Base-by-base conservation (phyloP, 2,329 filamentous ascomycete genomes). In the Apiospora hydei region DNA sequence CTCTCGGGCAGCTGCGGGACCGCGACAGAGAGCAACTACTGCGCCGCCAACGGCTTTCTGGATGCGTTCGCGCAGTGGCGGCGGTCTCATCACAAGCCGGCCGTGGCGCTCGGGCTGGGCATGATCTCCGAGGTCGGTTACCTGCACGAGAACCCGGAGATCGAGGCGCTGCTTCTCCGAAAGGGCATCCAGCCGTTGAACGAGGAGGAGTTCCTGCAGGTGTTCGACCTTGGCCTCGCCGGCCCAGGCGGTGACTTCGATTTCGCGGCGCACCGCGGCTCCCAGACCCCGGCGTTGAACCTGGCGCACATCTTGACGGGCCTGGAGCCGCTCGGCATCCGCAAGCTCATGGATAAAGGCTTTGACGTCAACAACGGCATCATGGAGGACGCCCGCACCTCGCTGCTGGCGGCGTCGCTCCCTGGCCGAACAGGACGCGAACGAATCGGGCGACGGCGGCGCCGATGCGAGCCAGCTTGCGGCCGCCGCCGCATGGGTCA, bases 111-210 rank as follows among this genome's bases (percentile, higher is more conserved):
- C 41, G 77, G 73, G 21, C 72, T 76, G 10, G 77, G 76, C 5
- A 73, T 76, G 1, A 72, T 78, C 11, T 71, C 76, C 21, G 74
- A 81, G 13, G 77, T 81, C 8, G 80, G 80, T 0, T 80, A 80
- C 53, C 71, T 82, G 0, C 78, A 78, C 24, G 80, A 82, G 41
- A 80, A 81, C 44, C 77, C 76, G 0, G 73, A 74, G 0, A 74
- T 78, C n/a, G 75, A 77, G 34, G 70, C 71, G 0, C 41, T 77
- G 0, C 70, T 79, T 0, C 38, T 77, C 0, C 71, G 76, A 0
- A 75, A 69, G n/a, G 78, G 77, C 0, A 73, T 77, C 26, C 71
- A 78, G 10, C 74, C 74, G 0, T 44, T 79, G 0, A 75, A 69
- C 46, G 76, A 77, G 21, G 72, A 76, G 46, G 71, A 71, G 43